Base-by-base conservation (phyloP, 2,329 filamentous ascomycete genomes). In the Kalmusia sp. region DNA sequence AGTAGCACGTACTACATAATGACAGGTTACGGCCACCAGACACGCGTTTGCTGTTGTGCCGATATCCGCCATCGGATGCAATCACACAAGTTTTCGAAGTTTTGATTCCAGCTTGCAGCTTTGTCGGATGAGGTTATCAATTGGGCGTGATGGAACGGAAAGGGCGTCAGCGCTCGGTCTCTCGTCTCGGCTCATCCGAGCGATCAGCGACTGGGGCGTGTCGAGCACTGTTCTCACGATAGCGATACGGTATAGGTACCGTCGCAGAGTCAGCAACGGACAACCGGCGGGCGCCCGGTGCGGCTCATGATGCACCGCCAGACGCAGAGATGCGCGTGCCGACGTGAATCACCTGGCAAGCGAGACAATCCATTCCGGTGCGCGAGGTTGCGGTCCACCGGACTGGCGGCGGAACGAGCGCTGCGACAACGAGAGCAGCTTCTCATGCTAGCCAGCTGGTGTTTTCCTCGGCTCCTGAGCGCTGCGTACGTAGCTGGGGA, bases 1-100 rank as follows among this genome's bases (percentile, higher is more conserved):
- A 55, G 47, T 51, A 45, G 57, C 54, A 53, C 54, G 62, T 59
- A 56, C 50, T 51, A 56, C 58, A 58, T 53, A 55, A 60, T 66
- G 65, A 67, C 63, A 70, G 60, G 58, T 58, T 64, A 69, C 62
- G 68, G 65, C 68, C 67, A 69, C 52, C 61, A 67, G 68, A 66
- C 40, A 53, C 41, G 38, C 52, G 41, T 52, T 49, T 52, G 57
- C 61, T 62, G 30, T 37, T n/a, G 30, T 44, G 49, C 53, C 53
- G 49, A n/a, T 37, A 35, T 28, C 38, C 35, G 37, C n/a, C n/a
- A 6, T 11, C 40, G 17, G 48, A 55, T 45, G 38, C 49, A 49
- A 50, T 46, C 54, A 57, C 51, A 34, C 44, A 33, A 37, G 33
- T 38, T 38, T 15, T 28, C 12, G 22, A 38, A 40, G 50, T 37